Evolutionary conservation across 2,329 filamentous ascomycete genomes (phyloP).

Genomic region (Trichoderma breve): DNA sequence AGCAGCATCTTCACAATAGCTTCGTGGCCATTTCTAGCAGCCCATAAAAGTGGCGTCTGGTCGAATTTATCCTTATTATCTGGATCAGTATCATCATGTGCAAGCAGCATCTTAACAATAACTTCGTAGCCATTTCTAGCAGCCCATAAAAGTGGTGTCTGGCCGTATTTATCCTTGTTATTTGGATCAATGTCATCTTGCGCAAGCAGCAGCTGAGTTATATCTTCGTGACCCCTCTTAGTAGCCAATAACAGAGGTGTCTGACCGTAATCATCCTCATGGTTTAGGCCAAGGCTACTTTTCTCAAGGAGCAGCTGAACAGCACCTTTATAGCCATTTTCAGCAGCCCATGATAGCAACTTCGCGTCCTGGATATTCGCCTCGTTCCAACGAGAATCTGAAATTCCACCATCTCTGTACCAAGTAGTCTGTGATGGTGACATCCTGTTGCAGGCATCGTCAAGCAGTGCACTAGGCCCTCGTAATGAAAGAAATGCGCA

Average conservation of each 20-base stretch:
- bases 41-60: no score
- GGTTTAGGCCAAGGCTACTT: background rate
- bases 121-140: background rate
- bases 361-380: accelerated
- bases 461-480: no score
- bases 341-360: background rate
- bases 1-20: background rate
- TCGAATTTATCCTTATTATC: accelerated
- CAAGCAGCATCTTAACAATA: background rate
- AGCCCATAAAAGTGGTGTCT: background rate
- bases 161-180: no score
- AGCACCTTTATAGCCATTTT: background rate
- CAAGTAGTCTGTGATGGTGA: no score
- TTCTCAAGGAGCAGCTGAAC: background rate
- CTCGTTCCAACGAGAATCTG: background rate
- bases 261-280: accelerated
- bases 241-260: background rate
- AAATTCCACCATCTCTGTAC: background rate
- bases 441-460: no score
- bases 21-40: no score
- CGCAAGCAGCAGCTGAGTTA: background rate
- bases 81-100: background rate
- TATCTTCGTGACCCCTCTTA: accelerated
- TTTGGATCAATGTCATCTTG: background rate
- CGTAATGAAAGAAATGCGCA: background rate